A percentile compares a stretch with the other conserved stretches of the same genome.
Evolutionary conservation across 768 basidiomycete genomes (phyloP).

Genomic region (Kwoniella mangroviensis): DNA sequence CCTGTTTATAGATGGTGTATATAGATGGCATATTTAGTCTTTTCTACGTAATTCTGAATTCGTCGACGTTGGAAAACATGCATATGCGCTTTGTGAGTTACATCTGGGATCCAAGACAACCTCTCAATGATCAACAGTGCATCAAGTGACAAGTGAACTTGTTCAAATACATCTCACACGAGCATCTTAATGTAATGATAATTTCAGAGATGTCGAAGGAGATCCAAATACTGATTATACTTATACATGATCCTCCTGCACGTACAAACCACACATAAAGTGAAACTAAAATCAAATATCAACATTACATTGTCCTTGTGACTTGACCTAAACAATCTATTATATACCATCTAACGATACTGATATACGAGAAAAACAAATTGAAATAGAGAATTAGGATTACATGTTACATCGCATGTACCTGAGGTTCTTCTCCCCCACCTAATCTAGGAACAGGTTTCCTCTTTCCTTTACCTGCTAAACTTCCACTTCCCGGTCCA

Average conservation of each 20-base stretch:
- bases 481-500: slow-evolving; percentile 15
- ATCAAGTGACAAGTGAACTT: too few relatives aligned
- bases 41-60: background rate
- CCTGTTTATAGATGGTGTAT: slow-evolving; percentile 12
- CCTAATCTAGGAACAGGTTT: slow-evolving; percentile 32
- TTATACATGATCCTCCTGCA: too few relatives aligned
- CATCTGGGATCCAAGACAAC: too few relatives aligned
- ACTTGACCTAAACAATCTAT: background rate
- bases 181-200: too few relatives aligned
- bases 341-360: background rate
- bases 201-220: too few relatives aligned
- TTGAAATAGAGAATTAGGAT: background rate
- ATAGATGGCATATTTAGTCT: background rate
- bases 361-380: background rate
- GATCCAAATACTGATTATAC: too few relatives aligned
- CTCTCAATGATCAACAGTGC: too few relatives aligned
- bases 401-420: slow-evolving; percentile 7
- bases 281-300: background rate
- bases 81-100: too few relatives aligned
- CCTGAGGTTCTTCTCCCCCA: slow-evolving; percentile 4
- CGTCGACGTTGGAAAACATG: too few relatives aligned
- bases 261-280: too few relatives aligned
- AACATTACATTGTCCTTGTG: background rate
- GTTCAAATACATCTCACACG: too few relatives aligned
- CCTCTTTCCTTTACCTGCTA: slow-evolving; percentile 24